Conservation (phyloP, 345 rosid species). For the Psidium friedrichsthalianum region DNA sequence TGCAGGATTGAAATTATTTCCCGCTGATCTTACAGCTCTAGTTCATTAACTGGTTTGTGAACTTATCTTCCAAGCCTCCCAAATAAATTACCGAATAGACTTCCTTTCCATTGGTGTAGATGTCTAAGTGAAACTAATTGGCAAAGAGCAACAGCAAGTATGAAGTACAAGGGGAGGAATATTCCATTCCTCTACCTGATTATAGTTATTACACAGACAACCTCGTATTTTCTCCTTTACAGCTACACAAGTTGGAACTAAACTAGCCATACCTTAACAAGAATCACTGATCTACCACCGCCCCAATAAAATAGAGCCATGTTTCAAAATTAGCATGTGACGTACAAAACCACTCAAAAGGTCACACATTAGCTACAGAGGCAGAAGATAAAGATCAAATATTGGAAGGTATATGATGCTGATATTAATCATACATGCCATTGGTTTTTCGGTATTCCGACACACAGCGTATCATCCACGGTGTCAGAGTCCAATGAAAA, state of each 20-base stretch:
- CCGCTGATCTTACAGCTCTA: neutral
- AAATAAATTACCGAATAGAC: neutral
- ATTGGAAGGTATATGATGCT: neutral
- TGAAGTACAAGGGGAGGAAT: neutral
- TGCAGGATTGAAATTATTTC: neutral
- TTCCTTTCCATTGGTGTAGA: neutral
- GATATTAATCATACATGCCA: neutral
- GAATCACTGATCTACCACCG: neutral
- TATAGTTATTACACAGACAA: neutral
- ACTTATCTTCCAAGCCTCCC: neutral
- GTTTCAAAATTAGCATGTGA: neutral
- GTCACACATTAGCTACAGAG: neutral
- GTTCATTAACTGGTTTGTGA: neutral
- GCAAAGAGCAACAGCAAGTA: neutral
- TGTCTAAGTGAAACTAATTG: neutral
- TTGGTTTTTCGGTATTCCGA: neutral
- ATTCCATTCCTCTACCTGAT: neutral
- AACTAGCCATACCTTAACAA: neutral
- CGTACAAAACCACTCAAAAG: neutral
- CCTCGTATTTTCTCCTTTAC: neutral
- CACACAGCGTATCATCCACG: neutral
- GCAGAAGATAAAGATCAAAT: neutral
- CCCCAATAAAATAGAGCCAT: neutral
- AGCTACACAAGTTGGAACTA: neutral
- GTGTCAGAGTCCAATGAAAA: neutral